These are phyloP conservation scores for Ascocoryne sarcoides DNA, from an alignment of 2,329 filamentous ascomycete species.

Conservation along the genomic window DNA sequence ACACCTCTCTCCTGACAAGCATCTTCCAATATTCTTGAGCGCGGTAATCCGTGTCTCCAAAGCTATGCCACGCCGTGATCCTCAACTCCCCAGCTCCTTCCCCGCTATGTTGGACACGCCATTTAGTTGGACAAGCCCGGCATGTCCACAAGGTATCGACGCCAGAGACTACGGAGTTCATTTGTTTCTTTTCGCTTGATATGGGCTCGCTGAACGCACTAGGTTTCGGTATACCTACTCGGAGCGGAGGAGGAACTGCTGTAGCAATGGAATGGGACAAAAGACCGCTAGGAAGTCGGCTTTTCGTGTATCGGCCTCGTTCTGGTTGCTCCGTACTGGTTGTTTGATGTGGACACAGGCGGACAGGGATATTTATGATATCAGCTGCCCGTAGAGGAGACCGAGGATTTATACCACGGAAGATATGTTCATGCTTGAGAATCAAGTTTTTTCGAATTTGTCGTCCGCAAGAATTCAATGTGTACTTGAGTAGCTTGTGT, in stretches of 20 bases:
- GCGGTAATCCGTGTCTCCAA: slow-evolving; percentile 4
- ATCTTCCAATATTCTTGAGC: slow-evolving; percentile 6
- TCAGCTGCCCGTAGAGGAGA: too few species aligned
- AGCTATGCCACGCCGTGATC: slow-evolving; percentile 6
- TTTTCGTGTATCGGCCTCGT: too few species aligned
- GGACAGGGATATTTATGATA: too few species aligned
- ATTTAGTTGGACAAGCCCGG: slow-evolving; percentile 5
- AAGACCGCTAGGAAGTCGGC: too few species aligned
- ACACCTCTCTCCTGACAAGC: slow-evolving; percentile 5
- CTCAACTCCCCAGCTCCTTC: slow-evolving; percentile 2
- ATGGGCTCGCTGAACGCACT: background rate
- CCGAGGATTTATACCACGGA: slow-evolving; percentile 1
- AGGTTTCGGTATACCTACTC: too few species aligned
- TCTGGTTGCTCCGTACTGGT: too few species aligned
- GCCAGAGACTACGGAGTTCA: background rate
- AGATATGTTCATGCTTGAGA: slow-evolving; percentile 3
- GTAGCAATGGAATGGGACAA: too few species aligned
- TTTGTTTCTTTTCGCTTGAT: slow-evolving; percentile 5
- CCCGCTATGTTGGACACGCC: slow-evolving; percentile 1
- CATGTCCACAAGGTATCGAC: slow-evolving; percentile 1
- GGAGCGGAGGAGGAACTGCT: too few species aligned
- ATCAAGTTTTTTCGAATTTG: slow-evolving; percentile 2
- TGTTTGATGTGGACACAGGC: too few species aligned
- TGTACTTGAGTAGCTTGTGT: slow-evolving; percentile 2
- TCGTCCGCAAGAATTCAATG: slow-evolving; percentile 4